Evolutionary conservation across 345 rosid genomes (phyloP), one percentile per base, ranked within the genome.

Genomic region (Eucalyptus cloeziana): DNA sequence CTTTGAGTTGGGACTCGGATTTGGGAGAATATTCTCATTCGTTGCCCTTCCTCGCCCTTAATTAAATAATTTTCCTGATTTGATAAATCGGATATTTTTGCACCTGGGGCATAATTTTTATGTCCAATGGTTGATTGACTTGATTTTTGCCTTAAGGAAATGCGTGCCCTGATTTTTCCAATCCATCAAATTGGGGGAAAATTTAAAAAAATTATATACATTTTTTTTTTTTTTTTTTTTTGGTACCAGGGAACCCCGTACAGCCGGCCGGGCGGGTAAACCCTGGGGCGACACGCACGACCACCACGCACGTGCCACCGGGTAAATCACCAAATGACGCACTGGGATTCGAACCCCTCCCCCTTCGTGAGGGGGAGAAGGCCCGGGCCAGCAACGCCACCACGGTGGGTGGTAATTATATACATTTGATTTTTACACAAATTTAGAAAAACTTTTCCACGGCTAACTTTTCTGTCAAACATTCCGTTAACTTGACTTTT

Each of bases 51-150:
- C 1, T 12, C 10, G 2, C 9, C 33, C 71, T 62, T 3, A 30
- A 62, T 62, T 62, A 13, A 30, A 62, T 0, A 30, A 6, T 0
- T 7, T n/a, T 7, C 21, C 3, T 16, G 2, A 62, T 67, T 0
- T n/a, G 76, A 67, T 67, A 11, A n/a, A 67, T 67, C 2, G 21
- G 33, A n/a, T 67, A n/a, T 12, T 30, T 30, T 62, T 30, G 71
- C 1, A 30, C 0, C 17, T 30, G 2, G 5, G 40, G 40, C 22
- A n/a, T 67, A 67, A 14, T 19, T n/a, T 67, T 15, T 67, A 8
- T 17, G 21, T 67, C 6, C 0, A 0, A 67, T 67, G 9, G 31
- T 67, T 7, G 6, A 30, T 62, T 11, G 33, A 62, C 9, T 62
- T 7, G 17, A 62, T 62, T 62, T 60, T 2, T 60, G 2, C 31